Conservation (phyloP, 306 rosid species). For the Corylus heterophylla region DNA sequence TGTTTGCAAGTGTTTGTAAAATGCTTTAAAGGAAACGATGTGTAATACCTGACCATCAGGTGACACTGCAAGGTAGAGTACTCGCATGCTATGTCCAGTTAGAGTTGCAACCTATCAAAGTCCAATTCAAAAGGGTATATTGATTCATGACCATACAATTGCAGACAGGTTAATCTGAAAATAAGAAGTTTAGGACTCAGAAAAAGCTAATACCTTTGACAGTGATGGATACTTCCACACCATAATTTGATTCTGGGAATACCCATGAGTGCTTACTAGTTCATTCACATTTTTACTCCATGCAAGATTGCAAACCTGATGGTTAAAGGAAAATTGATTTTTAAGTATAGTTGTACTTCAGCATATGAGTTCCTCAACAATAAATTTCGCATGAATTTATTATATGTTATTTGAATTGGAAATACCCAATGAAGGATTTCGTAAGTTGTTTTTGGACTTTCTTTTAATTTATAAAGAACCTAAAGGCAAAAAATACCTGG, state of each 20-base stretch:
- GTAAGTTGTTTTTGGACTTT: background rate
- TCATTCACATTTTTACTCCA: conserved; percentile 99
- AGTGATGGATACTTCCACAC: conserved; percentile 99
- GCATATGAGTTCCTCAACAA: background rate
- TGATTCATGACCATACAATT: background rate
- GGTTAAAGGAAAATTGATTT: conserved; percentile 1
- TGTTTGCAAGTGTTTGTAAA: background rate
- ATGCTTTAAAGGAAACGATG: conserved; percentile 1
- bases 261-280: conserved; percentile 94
- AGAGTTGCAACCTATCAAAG: conserved; percentile 81
- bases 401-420: too few relatives aligned
- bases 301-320: conserved; percentile 93
- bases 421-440: background rate
- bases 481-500: conserved; percentile 54
- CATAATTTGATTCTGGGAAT: conserved; percentile 97
- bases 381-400: background rate
- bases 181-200: background rate
- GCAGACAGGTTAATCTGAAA: background rate
- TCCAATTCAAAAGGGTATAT: background rate
- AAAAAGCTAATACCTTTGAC: conserved; percentile 47
- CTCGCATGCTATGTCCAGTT: conserved; percentile 97
- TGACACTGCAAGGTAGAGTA: conserved; percentile 93
- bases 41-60: conserved; percentile 91
- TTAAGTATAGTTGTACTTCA: background rate
- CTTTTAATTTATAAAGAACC: background rate